A percentile compares a stretch with the other conserved stretches of the same genome.
These are phyloP conservation scores for Candida xyloterini DNA, from an alignment of 805 yeast species.

Conservation along the genomic window DNA sequence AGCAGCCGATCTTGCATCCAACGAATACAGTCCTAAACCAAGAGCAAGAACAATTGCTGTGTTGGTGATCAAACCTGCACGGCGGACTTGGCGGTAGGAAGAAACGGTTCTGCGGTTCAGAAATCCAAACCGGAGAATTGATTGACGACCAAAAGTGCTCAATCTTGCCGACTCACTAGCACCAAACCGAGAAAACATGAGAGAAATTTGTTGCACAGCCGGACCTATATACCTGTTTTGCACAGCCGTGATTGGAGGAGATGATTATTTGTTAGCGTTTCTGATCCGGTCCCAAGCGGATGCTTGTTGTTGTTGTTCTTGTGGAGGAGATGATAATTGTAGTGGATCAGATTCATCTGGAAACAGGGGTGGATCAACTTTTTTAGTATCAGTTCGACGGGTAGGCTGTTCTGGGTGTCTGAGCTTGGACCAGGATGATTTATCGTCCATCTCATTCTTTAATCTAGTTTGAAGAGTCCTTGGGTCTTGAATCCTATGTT, in stretches of 20 bases:
- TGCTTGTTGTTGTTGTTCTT: background rate
- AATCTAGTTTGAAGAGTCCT: conserved; percentile 17
- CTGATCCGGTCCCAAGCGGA: conserved; percentile 9
- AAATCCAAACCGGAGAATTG: background rate
- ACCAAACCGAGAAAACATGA: conserved; percentile 1
- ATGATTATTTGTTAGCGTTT: conserved; percentile 2
- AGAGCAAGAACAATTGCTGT: conserved; percentile 23
- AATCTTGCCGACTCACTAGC: background rate
- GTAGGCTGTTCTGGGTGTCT: conserved; percentile 1
- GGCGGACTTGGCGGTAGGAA: background rate
- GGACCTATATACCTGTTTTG: background rate
- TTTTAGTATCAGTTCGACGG: no score
- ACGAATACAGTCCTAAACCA: conserved; percentile 48
- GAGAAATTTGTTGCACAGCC: conserved; percentile 3
- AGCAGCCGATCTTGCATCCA: conserved; percentile 78
- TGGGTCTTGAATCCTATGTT: conserved; percentile 56
- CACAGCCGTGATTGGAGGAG: conserved; percentile 4
- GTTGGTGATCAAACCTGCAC: conserved; percentile 12
- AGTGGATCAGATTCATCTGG: background rate
- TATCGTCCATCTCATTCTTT: background rate
- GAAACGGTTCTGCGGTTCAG: background rate
- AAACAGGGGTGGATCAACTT: background rate
- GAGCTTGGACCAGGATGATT: conserved; percentile 7
- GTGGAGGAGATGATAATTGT: background rate
- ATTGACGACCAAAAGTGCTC: background rate